Conservation (phyloP, 2,329 filamentous ascomycete species). For the Hyphodiscus sp. region DNA sequence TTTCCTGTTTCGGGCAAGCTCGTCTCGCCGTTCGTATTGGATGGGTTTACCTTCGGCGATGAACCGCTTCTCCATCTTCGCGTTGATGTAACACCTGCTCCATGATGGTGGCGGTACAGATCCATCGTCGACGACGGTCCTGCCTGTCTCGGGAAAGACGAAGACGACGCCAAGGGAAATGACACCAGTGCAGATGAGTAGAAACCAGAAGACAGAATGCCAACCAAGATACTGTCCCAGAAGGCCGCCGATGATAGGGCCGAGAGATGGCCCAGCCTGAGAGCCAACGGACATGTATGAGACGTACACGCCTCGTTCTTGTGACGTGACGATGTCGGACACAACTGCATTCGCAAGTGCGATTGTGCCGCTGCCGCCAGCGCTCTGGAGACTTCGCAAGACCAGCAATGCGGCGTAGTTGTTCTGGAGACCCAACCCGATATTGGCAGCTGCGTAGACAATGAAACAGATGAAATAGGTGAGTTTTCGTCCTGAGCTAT, state of each 20-base stretch:
- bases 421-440: slow-evolving; percentile 44
- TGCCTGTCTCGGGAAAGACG: slow-evolving; percentile 38
- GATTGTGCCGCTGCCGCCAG: slow-evolving; percentile 54
- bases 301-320: slow-evolving; percentile 60
- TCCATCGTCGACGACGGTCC: slow-evolving; percentile 35
- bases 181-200: slow-evolving; percentile 38
- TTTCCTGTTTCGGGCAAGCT: too few relatives aligned
- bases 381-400: slow-evolving; percentile 49
- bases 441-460: slow-evolving; percentile 48
- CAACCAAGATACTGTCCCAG: slow-evolving; percentile 40
- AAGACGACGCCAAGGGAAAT: slow-evolving; percentile 33
- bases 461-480: slow-evolving; percentile 47
- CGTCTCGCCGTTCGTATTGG: too few relatives aligned
- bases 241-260: slow-evolving; percentile 42
- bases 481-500: slow-evolving; percentile 46
- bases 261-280: slow-evolving; percentile 36
- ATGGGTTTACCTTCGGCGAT: too few relatives aligned
- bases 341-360: slow-evolving; percentile 54
- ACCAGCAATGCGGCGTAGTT: slow-evolving; percentile 45
- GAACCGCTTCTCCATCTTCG: too few relatives aligned
- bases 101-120: slow-evolving; percentile 16
- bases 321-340: slow-evolving; percentile 55
- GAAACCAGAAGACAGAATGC: slow-evolving; percentile 45
- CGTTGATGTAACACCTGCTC: too few relatives aligned
- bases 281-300: slow-evolving; percentile 40